Conservation (phyloP, 108 stramenopile species). For the Pseudonitzschia pungens region DNA sequence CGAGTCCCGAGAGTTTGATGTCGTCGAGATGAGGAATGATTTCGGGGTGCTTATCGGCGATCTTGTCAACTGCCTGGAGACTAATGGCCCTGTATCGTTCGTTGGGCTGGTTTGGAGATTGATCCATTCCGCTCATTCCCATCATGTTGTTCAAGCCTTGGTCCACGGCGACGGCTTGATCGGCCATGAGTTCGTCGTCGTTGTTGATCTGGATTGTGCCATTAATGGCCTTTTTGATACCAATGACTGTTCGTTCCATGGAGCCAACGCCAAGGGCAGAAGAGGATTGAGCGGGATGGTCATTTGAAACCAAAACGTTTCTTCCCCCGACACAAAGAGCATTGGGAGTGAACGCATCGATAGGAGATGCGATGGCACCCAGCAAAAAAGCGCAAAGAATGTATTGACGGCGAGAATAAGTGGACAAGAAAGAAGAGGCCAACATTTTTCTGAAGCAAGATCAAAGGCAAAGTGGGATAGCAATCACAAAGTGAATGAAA, state of each 20-base stretch:
- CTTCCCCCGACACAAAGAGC: background rate
- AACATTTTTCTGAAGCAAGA: background rate
- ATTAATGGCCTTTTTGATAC: background rate
- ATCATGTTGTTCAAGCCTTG: constrained; percentile 40
- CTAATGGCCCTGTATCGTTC: constrained; percentile 57
- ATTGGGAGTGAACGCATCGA: constrained; percentile 13
- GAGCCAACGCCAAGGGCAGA: constrained; percentile 1
- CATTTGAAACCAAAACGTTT: background rate
- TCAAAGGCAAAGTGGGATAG: background rate
- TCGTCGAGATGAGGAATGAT: constrained; percentile 43
- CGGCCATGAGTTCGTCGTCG: constrained; percentile 18
- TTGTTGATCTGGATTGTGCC: background rate
- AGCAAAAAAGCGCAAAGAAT: constrained; percentile 15
- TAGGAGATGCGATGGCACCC: background rate
- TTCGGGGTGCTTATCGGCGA: constrained; percentile 45
- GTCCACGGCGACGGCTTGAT: constrained; percentile 30
- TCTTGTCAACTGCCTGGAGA: constrained; percentile 46
- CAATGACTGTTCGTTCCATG: background rate
- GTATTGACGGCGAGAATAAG: constrained; percentile 14
- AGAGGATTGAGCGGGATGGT: background rate
- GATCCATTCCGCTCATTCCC: constrained; percentile 33
- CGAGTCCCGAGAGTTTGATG: constrained; percentile 43
- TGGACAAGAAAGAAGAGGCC: background rate
- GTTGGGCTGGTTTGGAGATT: constrained; percentile 25
- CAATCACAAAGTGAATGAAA: no score